Evolutionary conservation across 2,329 filamentous ascomycete genomes (phyloP), one percentile per base, ranked within the genome.

Genomic region (Trichoderma sp.): DNA sequence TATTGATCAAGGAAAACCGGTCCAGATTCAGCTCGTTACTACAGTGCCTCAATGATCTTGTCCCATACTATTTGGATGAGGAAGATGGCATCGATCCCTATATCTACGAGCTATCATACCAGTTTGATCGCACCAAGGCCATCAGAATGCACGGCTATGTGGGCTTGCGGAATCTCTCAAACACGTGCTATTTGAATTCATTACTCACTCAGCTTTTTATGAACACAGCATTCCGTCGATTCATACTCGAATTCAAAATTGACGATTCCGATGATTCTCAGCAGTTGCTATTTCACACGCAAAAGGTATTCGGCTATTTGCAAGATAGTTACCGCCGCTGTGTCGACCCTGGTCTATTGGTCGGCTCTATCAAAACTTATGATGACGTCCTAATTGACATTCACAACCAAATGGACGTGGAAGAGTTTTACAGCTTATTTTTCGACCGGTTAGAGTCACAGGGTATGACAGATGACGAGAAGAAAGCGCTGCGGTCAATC

Each of bases 111-210:
- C 85, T 93, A 4, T 85, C 85, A 5, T 89, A 87, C 80, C 83
- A 86, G 64, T 93, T 94, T 77, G 93, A 96, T 68, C 88, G 92
- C 41, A 84, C 84, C 53, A 92, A 90, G 80, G 89, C 91, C 18
- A 89, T 97, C n/a, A 91, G 95, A 77, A 91, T 94, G 2, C 85
- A 90, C 1, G 95, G 95, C 24, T 97, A 97, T 82, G 91, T 93
- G n/a, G 97, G 97, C 1, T 85, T 99, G n/a, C 90, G 90, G 75
- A 99, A 99, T 80, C 89, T 98, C 18, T 97, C 95, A 11, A 98
- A 98, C 82, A 98, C 97, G 0, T 99, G 97, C 84, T 99, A 99
- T 82, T 89, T 98, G 81, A 99, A 99, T 82, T 98, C 97, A 0
- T 87, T 99, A 0, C 89, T 98, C 76, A 96, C 95, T 0, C 97